phyloP scores from a whole-genome alignment of 2,329 filamentous ascomycete species.

The Pseudocercospora fuligena region DNA sequence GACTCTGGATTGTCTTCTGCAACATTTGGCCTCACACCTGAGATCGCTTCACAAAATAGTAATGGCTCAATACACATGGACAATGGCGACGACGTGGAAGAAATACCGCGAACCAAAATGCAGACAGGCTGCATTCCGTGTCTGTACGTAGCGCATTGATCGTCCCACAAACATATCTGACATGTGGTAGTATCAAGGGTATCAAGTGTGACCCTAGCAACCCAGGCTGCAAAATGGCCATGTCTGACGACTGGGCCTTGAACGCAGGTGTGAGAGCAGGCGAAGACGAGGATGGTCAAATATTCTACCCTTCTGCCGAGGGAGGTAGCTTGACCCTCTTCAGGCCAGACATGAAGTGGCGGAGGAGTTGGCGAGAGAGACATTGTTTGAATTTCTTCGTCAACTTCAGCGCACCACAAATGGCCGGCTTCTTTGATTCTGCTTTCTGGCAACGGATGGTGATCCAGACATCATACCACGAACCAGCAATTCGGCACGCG shows the following conservation, averaged over 20 bases:
- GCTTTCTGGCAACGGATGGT: constrained; percentile 42
- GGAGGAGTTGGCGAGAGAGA: constrained; percentile 39
- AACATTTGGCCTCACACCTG: constrained; percentile 19
- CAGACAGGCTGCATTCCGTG: constrained; percentile 42
- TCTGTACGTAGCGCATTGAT: constrained; percentile 31
- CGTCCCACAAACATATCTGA: constrained; percentile 8
- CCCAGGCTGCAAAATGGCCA: constrained; percentile 33
- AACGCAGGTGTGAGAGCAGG: constrained; percentile 29
- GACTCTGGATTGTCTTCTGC: constrained; percentile 13
- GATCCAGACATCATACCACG: constrained; percentile 40
- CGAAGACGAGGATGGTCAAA: constrained; percentile 26
- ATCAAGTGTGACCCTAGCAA: constrained; percentile 37
- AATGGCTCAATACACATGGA: constrained; percentile 13
- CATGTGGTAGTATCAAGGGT: constrained; percentile 33
- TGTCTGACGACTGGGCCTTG: constrained; percentile 39
- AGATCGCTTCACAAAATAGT: constrained; percentile 22
- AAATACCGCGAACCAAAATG: constrained; percentile 34
- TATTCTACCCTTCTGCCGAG: constrained; percentile 18
- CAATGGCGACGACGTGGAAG: constrained; percentile 26
- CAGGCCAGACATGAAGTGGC: constrained; percentile 38
- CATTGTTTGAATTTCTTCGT: constrained; percentile 43
- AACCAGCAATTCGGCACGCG: constrained; percentile 41
- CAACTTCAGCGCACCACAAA: constrained; percentile 46
- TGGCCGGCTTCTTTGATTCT: constrained; percentile 42
- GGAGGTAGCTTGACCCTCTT: constrained; percentile 27